Evolutionary conservation across 306 rosid species (phyloP).

Genomic region (Nissolia schottii): DNA sequence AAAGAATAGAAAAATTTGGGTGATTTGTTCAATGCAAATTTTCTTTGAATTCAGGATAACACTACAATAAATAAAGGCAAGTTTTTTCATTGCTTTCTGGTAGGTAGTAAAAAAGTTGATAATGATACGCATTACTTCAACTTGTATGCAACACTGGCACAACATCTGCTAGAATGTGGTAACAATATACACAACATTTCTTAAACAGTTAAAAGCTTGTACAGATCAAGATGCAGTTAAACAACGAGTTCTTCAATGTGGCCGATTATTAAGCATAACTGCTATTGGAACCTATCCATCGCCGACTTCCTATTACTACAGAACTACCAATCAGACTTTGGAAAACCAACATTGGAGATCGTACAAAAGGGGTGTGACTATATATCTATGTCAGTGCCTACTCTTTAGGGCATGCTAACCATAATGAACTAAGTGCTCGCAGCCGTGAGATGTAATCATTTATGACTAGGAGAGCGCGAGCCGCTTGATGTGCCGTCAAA

Average conservation of each 20-base stretch:
- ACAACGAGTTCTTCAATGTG: neutral
- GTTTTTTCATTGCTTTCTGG: neutral
- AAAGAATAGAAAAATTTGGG: neutral
- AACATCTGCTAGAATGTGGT: neutral
- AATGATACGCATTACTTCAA: neutral
- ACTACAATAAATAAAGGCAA: neutral
- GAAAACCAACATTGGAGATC: neutral
- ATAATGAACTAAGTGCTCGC: slow-evolving; percentile 77
- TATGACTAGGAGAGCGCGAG: slow-evolving; percentile 66
- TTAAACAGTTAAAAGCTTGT: slow-evolving; percentile 4
- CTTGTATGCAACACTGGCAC: neutral
- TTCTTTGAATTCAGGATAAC: neutral
- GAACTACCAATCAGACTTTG: neutral
- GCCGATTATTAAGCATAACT: neutral
- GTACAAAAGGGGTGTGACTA: neutral
- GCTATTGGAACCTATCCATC: neutral
- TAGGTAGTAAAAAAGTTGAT: neutral
- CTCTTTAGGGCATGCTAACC: slow-evolving; percentile 78
- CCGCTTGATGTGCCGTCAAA: slow-evolving; percentile 68
- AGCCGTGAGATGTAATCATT: slow-evolving; percentile 66
- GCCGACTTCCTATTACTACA: neutral
- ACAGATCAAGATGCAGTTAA: slow-evolving; percentile 20
- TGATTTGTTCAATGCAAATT: neutral
- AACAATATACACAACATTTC: slow-evolving; percentile 19
- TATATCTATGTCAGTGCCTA: slow-evolving; percentile 13